Evolutionary conservation across 768 basidiomycete species (phyloP).

Genomic region (Lactarius hengduanensis): DNA sequence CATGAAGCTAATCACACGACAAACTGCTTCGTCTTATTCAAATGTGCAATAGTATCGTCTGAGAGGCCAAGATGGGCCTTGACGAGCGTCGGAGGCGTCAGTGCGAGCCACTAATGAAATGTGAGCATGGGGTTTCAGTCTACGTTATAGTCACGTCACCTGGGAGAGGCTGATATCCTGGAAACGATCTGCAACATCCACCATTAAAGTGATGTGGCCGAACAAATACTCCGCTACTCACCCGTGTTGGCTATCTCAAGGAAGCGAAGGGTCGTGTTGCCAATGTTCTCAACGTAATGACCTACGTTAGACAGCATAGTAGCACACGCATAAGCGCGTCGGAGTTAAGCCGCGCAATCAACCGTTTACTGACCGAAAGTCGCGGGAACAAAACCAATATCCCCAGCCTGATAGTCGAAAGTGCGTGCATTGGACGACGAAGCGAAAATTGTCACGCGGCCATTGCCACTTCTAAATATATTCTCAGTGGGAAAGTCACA

Average conservation of each 20-base stretch:
- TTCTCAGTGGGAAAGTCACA: constrained; percentile 14
- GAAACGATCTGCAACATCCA: constrained; percentile 31
- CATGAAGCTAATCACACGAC: not conserved
- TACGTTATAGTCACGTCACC: constrained; percentile 21
- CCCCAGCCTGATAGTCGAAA: constrained; percentile 61
- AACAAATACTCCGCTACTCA: constrained; percentile 18
- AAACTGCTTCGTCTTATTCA: constrained; percentile 38
- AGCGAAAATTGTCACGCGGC: constrained; percentile 57
- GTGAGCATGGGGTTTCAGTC: not conserved
- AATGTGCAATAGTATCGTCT: constrained; percentile 47
- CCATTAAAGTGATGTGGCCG: not conserved
- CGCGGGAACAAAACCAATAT: constrained; percentile 61
- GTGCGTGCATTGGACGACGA: constrained; percentile 52
- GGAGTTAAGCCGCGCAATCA: not conserved
- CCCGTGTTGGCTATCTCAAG: constrained; percentile 43
- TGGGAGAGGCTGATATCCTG: constrained; percentile 36
- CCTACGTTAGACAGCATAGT: constrained; percentile 26
- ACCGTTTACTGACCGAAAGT: constrained; percentile 44
- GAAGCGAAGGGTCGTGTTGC: constrained; percentile 39
- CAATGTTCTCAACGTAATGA: constrained; percentile 47
- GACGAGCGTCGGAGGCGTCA: constrained; percentile 46
- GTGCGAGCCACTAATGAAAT: constrained; percentile 26
- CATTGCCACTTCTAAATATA: constrained; percentile 47
- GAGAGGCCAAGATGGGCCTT: constrained; percentile 59
- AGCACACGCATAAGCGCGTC: not conserved